Evolutionary conservation across 2,329 filamentous ascomycete species (phyloP).

Genomic region (Pseudofabraea citricarpa): DNA sequence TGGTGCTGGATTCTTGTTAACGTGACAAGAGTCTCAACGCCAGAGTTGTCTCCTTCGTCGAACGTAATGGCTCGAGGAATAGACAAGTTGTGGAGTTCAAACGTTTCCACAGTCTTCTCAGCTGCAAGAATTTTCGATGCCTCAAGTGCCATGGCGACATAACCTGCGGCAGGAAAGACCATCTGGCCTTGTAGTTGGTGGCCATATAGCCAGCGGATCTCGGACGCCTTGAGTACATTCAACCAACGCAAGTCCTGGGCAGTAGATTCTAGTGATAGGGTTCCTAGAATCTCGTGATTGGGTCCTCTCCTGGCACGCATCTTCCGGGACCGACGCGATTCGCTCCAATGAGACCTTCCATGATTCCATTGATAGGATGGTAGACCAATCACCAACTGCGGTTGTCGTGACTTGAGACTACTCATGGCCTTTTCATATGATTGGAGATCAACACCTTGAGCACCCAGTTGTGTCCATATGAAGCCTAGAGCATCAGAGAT

Average conservation of each 20-base stretch:
- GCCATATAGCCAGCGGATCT: constrained; percentile 40
- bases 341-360: constrained; percentile 7
- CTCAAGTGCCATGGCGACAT: constrained; percentile 41
- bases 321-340: constrained; percentile 7
- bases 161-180: constrained; percentile 42
- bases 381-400: neutral
- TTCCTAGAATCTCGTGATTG: constrained; percentile 11
- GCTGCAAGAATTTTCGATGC: constrained; percentile 27
- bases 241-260: constrained; percentile 1
- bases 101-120: neutral
- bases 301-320: constrained; percentile 3
- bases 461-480: constrained; percentile 13
- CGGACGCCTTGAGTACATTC: constrained; percentile 10
- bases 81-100: constrained; percentile 6
- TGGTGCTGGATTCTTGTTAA: constrained; percentile 3
- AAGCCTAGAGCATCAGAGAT: constrained; percentile 8
- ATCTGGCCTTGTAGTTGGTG: constrained; percentile 33
- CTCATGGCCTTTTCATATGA: constrained; percentile 6
- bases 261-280: neutral
- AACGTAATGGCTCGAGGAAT: constrained; percentile 11
- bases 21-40: constrained; percentile 12
- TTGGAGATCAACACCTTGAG: constrained; percentile 19
- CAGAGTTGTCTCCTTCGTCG: constrained; percentile 7
- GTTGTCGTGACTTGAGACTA: neutral
- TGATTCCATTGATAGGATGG: constrained; percentile 10